These are phyloP conservation scores for Rhizophora apiculata DNA, from an alignment of 345 rosid species.

Conservation along the genomic window DNA sequence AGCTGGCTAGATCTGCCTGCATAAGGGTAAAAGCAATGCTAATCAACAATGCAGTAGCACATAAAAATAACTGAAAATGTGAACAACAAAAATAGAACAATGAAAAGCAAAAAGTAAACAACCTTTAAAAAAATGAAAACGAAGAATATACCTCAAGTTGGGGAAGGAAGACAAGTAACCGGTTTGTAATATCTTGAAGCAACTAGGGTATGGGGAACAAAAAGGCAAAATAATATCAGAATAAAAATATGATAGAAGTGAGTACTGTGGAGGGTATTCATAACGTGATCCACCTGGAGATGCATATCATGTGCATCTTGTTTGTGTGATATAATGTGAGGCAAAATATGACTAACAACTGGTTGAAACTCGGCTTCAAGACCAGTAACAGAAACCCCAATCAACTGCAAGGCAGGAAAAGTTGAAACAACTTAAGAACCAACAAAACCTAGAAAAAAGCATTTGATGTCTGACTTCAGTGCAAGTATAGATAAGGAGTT, in stretches of 20 bases:
- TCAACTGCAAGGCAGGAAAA: slow-evolving; percentile 46
- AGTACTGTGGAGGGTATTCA: neutral
- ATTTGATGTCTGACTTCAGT: neutral
- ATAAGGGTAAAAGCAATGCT: slow-evolving; percentile 8
- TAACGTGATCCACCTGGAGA: slow-evolving; percentile 57
- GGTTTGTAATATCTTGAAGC: slow-evolving; percentile 74
- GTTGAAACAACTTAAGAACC: slow-evolving; percentile 11
- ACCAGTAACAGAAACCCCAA: slow-evolving; percentile 65
- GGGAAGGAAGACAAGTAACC: slow-evolving; percentile 68
- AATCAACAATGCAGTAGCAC: slow-evolving; percentile 12
- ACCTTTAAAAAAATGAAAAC: slow-evolving; percentile 1
- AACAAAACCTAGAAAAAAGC: neutral
- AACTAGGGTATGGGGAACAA: slow-evolving; percentile 54
- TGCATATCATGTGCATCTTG: slow-evolving; percentile 70
- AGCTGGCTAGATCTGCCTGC: slow-evolving; percentile 60
- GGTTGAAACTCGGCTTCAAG: slow-evolving; percentile 87
- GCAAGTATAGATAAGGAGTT: neutral
- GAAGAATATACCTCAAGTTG: slow-evolving; percentile 67
- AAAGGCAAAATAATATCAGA: slow-evolving; percentile 30
- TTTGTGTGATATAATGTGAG: slow-evolving; percentile 62
- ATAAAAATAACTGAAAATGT: slow-evolving; percentile 8
- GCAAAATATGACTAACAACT: slow-evolving; percentile 70
- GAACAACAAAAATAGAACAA: neutral
- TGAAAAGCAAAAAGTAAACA: neutral
- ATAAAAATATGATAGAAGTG: slow-evolving; percentile 11